Base-by-base conservation (phyloP, 352 stramenopile genomes). In the Globisporangium paroecandrum region DNA sequence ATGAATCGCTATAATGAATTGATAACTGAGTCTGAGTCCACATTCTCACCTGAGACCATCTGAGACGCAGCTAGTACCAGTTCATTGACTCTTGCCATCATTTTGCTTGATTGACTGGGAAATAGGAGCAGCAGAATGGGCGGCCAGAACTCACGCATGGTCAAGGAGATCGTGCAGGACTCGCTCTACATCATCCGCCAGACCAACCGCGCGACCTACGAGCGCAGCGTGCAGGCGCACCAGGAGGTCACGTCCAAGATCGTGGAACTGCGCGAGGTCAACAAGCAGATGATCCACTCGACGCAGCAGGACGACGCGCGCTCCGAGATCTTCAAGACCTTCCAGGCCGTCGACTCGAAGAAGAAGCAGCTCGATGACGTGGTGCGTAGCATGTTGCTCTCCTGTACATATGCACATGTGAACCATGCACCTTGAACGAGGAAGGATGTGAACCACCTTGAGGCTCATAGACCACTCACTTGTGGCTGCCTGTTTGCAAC, bases 131-230 rank as follows among this genome's bases (percentile, higher is more conserved):
- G 55, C 24, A 20, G 76, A 29, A 93, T 94, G 85, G 85, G 85
- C 69, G 85, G 87, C 55, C 82, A 93, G 75, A 90, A 79, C 60
- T 91, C 85, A 22, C 85, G 84, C 59, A 91, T 95, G 81, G 72
- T 93, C 67, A 79, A 78, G 53, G 79, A 91, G 77, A 89, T 89
- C 64, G 72, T 89, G 25, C 71, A 87, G 70, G 87, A 95, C 76
- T 92, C 86, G 68, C 71, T 82, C 56, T 91, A 88, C 74, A 93
- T 95, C 69, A 66, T 95, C 58, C 81, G 81, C 7, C 80, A 91
- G 73, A 95, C 87, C 20, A 91, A 89, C 67, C 79, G 76, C 56
- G 66, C 68, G 24, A 82, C 79, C 27, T 95, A 95, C 66, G 76
- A 92, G 62, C 73, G 82, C 58, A 90, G 82, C 62, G 74, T 85